Conservation (phyloP, 192 early-diverging fungal species). For the Gaertneriomyces semiglobifer region DNA sequence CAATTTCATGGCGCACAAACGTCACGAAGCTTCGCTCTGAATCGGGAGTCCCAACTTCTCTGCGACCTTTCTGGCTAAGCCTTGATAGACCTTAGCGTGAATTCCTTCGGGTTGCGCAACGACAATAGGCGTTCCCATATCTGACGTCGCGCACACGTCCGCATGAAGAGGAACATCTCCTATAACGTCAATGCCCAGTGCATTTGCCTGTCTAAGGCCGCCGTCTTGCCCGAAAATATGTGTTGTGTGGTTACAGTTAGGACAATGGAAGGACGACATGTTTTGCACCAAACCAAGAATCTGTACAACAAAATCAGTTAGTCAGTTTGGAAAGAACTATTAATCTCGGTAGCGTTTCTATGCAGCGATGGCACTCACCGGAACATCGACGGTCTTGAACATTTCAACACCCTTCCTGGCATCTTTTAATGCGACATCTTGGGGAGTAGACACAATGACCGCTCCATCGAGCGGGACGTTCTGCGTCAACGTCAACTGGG, state of each 20-base stretch:
- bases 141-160: constrained; percentile 67
- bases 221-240: constrained; percentile 76
- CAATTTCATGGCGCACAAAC: no score
- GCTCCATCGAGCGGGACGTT: constrained; percentile 68
- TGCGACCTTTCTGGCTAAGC: constrained; percentile 16
- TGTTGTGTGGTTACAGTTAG: constrained; percentile 71
- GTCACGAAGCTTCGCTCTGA: no score
- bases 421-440: constrained; percentile 83
- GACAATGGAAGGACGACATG: constrained; percentile 79
- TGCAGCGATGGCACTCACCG: constrained; percentile 53
- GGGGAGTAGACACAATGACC: constrained; percentile 86
- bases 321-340: not conserved
- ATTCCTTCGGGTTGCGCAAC: constrained; percentile 25
- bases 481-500: constrained; percentile 79
- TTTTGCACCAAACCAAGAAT: constrained; percentile 86
- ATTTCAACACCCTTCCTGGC: constrained; percentile 74
- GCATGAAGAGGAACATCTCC: constrained; percentile 76
- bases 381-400: constrained; percentile 78
- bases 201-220: constrained; percentile 53
- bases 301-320: constrained; percentile 33
- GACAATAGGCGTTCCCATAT: constrained; percentile 65
- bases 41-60: constrained; percentile 18
- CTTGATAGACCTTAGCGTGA: constrained; percentile 30
- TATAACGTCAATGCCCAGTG: constrained; percentile 65
- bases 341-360: not conserved